These are phyloP conservation scores for Trichoderma koningii DNA, from an alignment of 2,329 filamentous ascomycete species.

Conservation along the genomic window DNA sequence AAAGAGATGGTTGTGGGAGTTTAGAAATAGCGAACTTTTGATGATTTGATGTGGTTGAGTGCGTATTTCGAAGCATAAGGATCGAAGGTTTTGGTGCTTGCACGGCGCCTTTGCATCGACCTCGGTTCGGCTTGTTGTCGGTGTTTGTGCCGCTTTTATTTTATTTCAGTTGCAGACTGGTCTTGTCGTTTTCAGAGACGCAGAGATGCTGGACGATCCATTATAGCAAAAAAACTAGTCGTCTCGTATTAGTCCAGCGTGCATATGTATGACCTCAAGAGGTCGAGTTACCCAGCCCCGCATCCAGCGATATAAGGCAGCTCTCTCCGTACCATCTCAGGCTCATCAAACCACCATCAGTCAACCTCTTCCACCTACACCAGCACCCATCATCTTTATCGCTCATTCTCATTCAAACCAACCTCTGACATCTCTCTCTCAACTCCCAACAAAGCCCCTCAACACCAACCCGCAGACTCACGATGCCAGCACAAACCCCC, in stretches of 20 bases:
- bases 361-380: neutral
- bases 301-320: too few species aligned
- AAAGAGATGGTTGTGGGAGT: too few species aligned
- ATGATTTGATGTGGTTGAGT: too few species aligned
- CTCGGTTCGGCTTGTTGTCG: neutral
- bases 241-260: neutral
- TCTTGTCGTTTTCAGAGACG: neutral
- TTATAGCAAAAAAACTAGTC: neutral
- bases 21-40: too few species aligned
- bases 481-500: conserved; percentile 30
- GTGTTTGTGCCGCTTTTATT: neutral
- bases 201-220: neutral
- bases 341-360: too few species aligned
- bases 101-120: neutral
- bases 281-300: too few species aligned
- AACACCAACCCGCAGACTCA: neutral
- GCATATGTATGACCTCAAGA: too few species aligned
- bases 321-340: neutral
- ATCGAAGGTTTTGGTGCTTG: neutral
- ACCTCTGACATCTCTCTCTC: too few species aligned
- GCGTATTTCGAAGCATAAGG: too few species aligned
- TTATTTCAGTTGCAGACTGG: neutral
- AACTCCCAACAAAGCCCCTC: neutral
- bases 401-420: neutral
- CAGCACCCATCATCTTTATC: neutral